These are phyloP conservation scores for Backusella mclennaniae DNA, from an alignment of 192 early-diverging fungal genomes.

Conservation along the genomic window DNA sequence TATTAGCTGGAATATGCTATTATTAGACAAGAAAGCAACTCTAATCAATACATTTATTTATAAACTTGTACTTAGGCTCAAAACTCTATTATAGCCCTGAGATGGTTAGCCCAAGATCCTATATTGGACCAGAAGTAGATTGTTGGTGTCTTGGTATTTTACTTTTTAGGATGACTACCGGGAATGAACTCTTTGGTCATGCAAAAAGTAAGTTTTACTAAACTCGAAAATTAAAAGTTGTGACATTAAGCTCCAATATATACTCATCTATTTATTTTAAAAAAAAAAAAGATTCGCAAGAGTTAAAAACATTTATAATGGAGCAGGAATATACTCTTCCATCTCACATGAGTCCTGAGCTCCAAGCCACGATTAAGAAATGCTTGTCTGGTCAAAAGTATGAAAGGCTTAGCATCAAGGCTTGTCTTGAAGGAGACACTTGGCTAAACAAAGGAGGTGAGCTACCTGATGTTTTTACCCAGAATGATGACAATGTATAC, in stretches of 20 bases:
- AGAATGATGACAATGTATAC: not conserved
- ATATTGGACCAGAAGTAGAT: slow-evolving; percentile 91
- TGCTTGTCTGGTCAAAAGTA: slow-evolving; percentile 36
- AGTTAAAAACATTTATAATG: slow-evolving; percentile 45
- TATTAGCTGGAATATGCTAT: not conserved
- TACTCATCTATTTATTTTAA: not conserved
- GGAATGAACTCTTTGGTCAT: slow-evolving; percentile 45
- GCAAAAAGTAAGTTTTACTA: slow-evolving; percentile 28
- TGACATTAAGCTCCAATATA: not conserved
- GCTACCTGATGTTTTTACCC: slow-evolving; percentile 16
- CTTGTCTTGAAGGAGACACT: slow-evolving; percentile 34
- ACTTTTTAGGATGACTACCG: slow-evolving; percentile 75
- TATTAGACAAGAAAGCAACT: not conserved
- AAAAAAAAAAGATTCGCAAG: slow-evolving; percentile 30
- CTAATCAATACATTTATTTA: not conserved
- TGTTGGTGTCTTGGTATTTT: slow-evolving; percentile 94
- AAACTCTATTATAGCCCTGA: slow-evolving; percentile 85
- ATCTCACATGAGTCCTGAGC: slow-evolving; percentile 27
- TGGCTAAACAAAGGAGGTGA: slow-evolving; percentile 39
- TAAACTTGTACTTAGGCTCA: slow-evolving; percentile 44
- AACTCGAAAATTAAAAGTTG: not conserved
- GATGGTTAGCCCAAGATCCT: slow-evolving; percentile 85
- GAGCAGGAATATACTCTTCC: slow-evolving; percentile 40
- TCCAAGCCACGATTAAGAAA: slow-evolving; percentile 41
- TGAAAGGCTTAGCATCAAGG: slow-evolving; percentile 31